phyloP scores from a whole-genome alignment of 2,329 filamentous ascomycete genomes.

The Tothia fuscella region DNA sequence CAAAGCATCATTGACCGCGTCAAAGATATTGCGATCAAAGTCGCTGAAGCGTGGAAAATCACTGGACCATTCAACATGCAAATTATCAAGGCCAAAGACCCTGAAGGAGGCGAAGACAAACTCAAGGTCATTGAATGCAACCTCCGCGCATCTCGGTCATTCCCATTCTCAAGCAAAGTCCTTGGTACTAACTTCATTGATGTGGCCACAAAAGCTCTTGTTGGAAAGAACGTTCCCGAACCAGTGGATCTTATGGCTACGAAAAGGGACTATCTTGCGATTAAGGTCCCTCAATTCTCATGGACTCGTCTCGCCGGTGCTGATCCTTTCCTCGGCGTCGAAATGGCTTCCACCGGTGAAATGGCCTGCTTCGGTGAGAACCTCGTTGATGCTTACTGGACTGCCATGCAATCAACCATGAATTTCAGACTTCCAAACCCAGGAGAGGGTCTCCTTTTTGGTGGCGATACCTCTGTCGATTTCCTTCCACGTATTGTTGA shows the following conservation, averaged over 20 bases:
- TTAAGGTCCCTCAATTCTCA: slow-evolving; percentile 97
- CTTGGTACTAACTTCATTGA: slow-evolving; percentile 96
- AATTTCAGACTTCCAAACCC: slow-evolving; percentile 96
- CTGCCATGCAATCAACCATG: slow-evolving; percentile 92
- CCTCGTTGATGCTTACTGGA: slow-evolving; percentile 94
- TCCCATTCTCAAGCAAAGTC: slow-evolving; percentile 97
- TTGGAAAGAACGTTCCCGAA: slow-evolving; percentile 72
- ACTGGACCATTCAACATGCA: slow-evolving; percentile 99
- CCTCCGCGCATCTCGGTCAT: slow-evolving; percentile 89
- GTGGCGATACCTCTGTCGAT: slow-evolving; percentile 64
- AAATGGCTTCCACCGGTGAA: slow-evolving; percentile 95
- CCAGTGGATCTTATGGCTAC: slow-evolving; percentile 78
- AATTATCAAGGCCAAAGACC: slow-evolving; percentile 83
- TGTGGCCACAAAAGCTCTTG: slow-evolving; percentile 81
- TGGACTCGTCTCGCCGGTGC: slow-evolving; percentile 97
- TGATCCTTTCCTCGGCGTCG: slow-evolving; percentile 93
- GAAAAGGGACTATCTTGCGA: slow-evolving; percentile 85
- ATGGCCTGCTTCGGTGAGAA: slow-evolving; percentile 98
- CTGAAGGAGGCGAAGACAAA: slow-evolving; percentile 59
- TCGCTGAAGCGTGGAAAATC: slow-evolving; percentile 93
- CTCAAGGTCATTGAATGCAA: slow-evolving; percentile 99
- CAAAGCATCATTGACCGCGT: slow-evolving; percentile 67
- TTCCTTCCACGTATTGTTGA: slow-evolving; percentile 70
- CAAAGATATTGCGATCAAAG: slow-evolving; percentile 92
- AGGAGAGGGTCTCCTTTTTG: slow-evolving; percentile 89